Evolutionary conservation across 768 basidiomycete genomes (phyloP), one percentile per base, ranked within the genome.

Genomic region (Tricholoma matsutake): DNA sequence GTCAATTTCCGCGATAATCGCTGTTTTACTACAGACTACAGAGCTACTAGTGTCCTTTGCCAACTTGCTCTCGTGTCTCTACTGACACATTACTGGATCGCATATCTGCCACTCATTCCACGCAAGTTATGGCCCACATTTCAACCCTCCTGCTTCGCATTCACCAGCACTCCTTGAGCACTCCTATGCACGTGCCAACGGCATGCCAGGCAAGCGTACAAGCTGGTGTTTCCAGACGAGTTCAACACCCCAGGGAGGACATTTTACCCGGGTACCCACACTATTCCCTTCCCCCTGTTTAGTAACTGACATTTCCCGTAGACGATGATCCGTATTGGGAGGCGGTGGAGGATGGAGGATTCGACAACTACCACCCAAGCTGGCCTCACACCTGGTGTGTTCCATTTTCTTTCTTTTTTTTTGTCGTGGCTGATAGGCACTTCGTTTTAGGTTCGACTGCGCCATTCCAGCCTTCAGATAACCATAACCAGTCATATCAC

Each of bases 281-380:
- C n/a, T n/a, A 32, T 11, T 14, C 6, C 18, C 2, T 18, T 43
- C 18, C n/a, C 16, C 28, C 16, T 78, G 9, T 85, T 86, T 62
- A 81, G 79, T 65, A 32, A 32, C 31, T 8, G 8, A 76, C 76
- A 16, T 67, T 28, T 65, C 61, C 41, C 60, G 29, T 63, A 70
- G 88, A 85, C 49, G 85, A 88, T 69, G 87, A 87, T 62, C 84
- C 85, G 0, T 86, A 72, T 69, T 89, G 87, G 88, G 88, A 86
- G 69, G 77, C 28, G 78, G 83, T 61, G 92, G 92, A 3, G 71
- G 76, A 92, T 61, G 92, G 92, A 3, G 80, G 88, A 89, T 60
- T 77, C 74, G 16, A 63, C 68, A 1, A 54, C 43, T 8, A 79
- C 79, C 1, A 59, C 67, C 1, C 60, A 67, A 31, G 14, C 75